These are phyloP conservation scores for Firmiana major DNA, from an alignment of 345 rosid genomes.

Conservation along the genomic window DNA sequence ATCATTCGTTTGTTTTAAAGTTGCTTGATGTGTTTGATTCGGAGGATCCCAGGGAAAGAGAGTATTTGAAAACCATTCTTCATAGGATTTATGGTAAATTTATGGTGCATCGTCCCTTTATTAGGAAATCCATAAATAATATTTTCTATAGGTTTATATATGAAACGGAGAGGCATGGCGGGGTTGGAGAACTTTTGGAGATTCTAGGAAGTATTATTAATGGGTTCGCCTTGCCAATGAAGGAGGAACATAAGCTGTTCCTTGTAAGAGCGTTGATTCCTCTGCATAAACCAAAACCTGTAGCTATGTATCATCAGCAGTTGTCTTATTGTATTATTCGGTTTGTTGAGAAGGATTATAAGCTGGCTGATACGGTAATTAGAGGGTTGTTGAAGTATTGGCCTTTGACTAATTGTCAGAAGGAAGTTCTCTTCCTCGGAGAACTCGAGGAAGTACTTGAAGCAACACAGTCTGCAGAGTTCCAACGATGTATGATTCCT, in stretches of 20 bases:
- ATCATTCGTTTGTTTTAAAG: constrained; percentile 68
- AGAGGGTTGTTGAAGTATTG: constrained; percentile 83
- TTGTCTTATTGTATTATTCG: constrained; percentile 76
- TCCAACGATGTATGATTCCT: constrained; percentile 81
- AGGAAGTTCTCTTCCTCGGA: constrained; percentile 85
- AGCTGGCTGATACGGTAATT: constrained; percentile 77
- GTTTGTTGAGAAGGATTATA: constrained; percentile 92
- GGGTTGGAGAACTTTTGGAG: constrained; percentile 80
- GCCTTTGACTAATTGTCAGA: constrained; percentile 84
- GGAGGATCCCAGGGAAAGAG: constrained; percentile 83
- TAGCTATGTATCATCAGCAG: constrained; percentile 72
- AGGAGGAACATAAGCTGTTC: constrained; percentile 85
- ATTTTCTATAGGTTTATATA: constrained; percentile 80
- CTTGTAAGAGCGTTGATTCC: constrained; percentile 88
- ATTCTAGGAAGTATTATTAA: constrained; percentile 86
- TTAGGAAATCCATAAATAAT: constrained; percentile 73
- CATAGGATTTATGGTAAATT: constrained; percentile 92
- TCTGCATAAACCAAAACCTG: constrained; percentile 75
- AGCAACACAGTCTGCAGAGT: constrained; percentile 78
- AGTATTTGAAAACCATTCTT: constrained; percentile 75
- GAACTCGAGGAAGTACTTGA: constrained; percentile 95
- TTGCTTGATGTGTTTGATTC: constrained; percentile 81
- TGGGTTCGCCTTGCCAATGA: constrained; percentile 93
- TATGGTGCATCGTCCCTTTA: constrained; percentile 85
- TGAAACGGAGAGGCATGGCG: constrained; percentile 83